Percentiles rank a stretch among this genome's conserved stretches.
These are phyloP conservation scores for Arxiozyma bovina DNA, from an alignment of 1,139 yeast species.

Conservation along the genomic window DNA sequence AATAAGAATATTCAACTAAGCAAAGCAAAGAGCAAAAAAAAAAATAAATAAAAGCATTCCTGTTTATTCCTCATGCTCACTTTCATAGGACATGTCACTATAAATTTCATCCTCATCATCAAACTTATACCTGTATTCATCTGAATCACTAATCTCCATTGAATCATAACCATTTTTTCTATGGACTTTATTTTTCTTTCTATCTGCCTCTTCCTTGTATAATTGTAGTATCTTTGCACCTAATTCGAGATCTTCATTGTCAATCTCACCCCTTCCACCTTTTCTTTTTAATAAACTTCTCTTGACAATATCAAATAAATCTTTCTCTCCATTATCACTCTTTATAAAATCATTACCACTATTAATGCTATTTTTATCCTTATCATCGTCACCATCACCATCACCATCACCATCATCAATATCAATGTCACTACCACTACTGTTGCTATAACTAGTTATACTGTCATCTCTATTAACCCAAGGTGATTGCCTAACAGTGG, in stretches of 20 bases:
- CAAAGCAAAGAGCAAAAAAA: too few species aligned
- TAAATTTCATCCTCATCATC: background rate
- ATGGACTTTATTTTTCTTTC: background rate
- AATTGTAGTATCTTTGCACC: background rate
- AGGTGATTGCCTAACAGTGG: background rate
- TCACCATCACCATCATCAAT: background rate
- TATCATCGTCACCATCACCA: background rate
- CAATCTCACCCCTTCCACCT: background rate
- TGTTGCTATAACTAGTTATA: background rate
- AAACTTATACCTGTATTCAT: background rate
- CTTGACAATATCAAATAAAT: background rate
- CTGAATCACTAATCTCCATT: background rate
- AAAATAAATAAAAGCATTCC: too few species aligned
- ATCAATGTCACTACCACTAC: background rate
- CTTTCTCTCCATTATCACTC: background rate
- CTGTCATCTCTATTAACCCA: background rate
- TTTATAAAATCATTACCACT: background rate
- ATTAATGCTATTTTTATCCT: background rate
- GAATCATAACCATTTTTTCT: background rate
- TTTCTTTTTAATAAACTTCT: too few species aligned
- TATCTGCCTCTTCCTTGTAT: background rate
- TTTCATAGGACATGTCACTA: background rate
- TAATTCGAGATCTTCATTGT: background rate
- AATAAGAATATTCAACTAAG: background rate
- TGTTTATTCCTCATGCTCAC: background rate